These are phyloP conservation scores for Cardiospermum halicacabum DNA, from an alignment of 345 rosid species.

Conservation along the genomic window DNA sequence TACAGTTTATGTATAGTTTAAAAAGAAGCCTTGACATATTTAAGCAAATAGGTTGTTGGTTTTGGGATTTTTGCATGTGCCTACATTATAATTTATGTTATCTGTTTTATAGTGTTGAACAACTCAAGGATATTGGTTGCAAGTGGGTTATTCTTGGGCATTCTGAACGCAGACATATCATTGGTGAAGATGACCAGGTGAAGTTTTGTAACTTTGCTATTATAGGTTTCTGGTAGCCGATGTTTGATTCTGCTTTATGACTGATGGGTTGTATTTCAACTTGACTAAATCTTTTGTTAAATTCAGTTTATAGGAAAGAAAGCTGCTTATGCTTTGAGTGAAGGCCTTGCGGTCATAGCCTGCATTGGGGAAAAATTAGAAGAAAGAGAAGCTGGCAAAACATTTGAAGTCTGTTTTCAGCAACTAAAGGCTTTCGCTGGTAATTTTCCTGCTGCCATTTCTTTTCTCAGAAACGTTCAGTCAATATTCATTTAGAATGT, in stretches of 20 bases:
- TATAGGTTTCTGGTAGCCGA: background rate
- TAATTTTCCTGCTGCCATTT: slow-evolving; percentile 19
- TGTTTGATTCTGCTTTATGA: background rate
- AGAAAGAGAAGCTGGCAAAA: slow-evolving; percentile 95
- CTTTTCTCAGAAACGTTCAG: background rate
- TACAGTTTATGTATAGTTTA: background rate
- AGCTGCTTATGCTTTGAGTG: slow-evolving; percentile 83
- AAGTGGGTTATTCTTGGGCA: slow-evolving; percentile 98
- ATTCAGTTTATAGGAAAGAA: slow-evolving; percentile 92
- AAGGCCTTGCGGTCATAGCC: slow-evolving; percentile 92
- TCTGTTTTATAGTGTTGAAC: slow-evolving; percentile 66
- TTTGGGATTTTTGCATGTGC: background rate
- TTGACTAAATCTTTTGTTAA: slow-evolving; percentile 16
- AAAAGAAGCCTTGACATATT: background rate
- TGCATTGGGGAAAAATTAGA: slow-evolving; percentile 85
- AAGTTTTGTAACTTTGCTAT: slow-evolving; percentile 6
- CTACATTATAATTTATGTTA: background rate
- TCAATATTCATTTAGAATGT: background rate
- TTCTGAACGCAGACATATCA: slow-evolving; percentile 91
- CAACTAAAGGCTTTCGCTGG: slow-evolving; percentile 93
- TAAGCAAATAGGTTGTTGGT: background rate
- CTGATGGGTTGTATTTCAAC: background rate
- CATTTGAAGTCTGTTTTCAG: slow-evolving; percentile 88
- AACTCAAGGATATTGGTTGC: slow-evolving; percentile 85
- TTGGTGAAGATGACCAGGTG: slow-evolving; percentile 92